These are phyloP conservation scores for Plectosphaerella plurivora DNA, from an alignment of 2,329 filamentous ascomycete genomes.

Conservation along the genomic window DNA sequence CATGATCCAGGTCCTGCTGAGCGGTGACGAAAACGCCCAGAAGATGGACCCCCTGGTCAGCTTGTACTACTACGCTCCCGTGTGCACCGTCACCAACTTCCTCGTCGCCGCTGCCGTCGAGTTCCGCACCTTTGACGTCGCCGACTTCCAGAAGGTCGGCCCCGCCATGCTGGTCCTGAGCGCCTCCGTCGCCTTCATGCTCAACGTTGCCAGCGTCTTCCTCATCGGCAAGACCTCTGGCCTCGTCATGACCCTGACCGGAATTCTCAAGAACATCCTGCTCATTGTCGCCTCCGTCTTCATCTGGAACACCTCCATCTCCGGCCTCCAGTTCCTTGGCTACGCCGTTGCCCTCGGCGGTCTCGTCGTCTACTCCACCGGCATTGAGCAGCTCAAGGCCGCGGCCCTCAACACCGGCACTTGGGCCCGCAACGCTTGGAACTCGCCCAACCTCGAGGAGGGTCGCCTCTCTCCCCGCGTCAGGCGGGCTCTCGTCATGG, in stretches of 20 bases:
- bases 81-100: constrained; percentile 78
- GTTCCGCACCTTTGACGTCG: constrained; percentile 59
- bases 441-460: constrained; percentile 11
- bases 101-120: constrained; percentile 67
- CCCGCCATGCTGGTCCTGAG: constrained; percentile 64
- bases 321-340: constrained; percentile 67
- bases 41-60: constrained; percentile 88
- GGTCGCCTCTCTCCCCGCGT: constrained; percentile 16
- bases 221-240: constrained; percentile 85
- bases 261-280: constrained; percentile 84
- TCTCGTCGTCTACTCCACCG: constrained; percentile 45
- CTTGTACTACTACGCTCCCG: constrained; percentile 84
- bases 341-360: constrained; percentile 65
- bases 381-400: constrained; percentile 23
- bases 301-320: constrained; percentile 72
- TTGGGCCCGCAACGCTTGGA: constrained; percentile 12
- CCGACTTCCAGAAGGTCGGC: constrained; percentile 62
- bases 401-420: constrained; percentile 5
- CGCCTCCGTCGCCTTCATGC: constrained; percentile 71
- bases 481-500: constrained; percentile 13
- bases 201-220: constrained; percentile 84
- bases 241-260: constrained; percentile 78
- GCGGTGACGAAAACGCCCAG: constrained; percentile 57
- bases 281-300: constrained; percentile 72
- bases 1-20: constrained; percentile 81